Percentiles rank a stretch among this genome's conserved stretches.
phyloP scores from a whole-genome alignment of 805 yeast genomes.

The Candida quercuum region DNA sequence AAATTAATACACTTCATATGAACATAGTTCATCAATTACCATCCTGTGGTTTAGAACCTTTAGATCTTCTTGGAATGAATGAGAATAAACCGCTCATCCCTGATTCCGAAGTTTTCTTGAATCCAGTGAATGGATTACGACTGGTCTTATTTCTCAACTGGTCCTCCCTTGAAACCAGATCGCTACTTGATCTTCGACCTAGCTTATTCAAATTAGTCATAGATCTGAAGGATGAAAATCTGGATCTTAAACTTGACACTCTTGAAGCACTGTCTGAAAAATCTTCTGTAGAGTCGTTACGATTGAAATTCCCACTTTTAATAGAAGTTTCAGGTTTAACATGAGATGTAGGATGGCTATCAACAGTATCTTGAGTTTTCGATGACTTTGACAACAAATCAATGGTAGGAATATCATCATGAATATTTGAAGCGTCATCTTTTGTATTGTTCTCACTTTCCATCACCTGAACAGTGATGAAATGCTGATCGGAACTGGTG shows the following conservation, averaged over 20 bases:
- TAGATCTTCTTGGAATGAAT: background rate
- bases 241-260: slow-evolving; percentile 5
- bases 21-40: too few relatives aligned
- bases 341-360: too few relatives aligned
- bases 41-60: background rate
- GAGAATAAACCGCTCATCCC: slow-evolving; percentile 1
- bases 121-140: slow-evolving; percentile 2
- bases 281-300: background rate
- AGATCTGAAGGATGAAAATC: slow-evolving; percentile 7
- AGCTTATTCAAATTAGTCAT: slow-evolving; percentile 2
- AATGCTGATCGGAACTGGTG: too few relatives aligned
- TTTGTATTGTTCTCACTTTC: background rate
- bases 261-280: background rate
- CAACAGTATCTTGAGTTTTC: background rate
- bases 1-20: too few relatives aligned
- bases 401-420: background rate
- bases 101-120: too few relatives aligned
- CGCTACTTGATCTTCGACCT: background rate
- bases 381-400: background rate
- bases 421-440: background rate
- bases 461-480: background rate
- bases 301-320: too few relatives aligned
- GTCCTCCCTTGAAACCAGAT: background rate
- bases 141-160: background rate
- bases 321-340: too few relatives aligned